Evolutionary conservation across 2,329 filamentous ascomycete genomes (phyloP), one percentile per base, ranked within the genome.

Genomic region (Talaromyces pinophilus): DNA sequence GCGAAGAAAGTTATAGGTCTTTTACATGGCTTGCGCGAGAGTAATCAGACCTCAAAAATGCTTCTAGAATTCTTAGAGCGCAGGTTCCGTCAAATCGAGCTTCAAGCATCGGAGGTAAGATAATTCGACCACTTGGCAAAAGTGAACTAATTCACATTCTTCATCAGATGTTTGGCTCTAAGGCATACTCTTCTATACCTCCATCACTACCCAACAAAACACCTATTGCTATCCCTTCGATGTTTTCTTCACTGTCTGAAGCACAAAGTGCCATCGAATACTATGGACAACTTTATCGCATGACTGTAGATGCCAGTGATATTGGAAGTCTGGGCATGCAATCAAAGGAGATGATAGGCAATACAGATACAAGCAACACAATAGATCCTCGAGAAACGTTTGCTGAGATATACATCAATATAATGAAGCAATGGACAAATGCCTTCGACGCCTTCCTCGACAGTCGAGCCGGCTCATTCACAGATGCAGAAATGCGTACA

Each of bases 361-460:
- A 15, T 33, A 15, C 28, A 38, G 42, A 50, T 15, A 8, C 48
- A 28, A 15, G 17, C 13, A 15, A 30, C 13, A 4, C 48, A 17
- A 15, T 17, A 22, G 50, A 63, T 44, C 25, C 25, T 55, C 48
- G 50, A 46, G 8, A n/a, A 19, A 25, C 13, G 2, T 57, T 28
- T 38, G 50, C 62, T 25, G 17, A 46, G 28, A 54, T 17, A 13
- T 63, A 63, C 55, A 57, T 63, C 7, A 54, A 46, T 15, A 42
- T 63, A 42, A 8, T 63, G n/a, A 48, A 54, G 19, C 48, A 42
- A 42, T 63, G 62, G 62, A 57, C 62, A 5, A 57, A 17, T 10
- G 62, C 62, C 11, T 63, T 63, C 17, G 50, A 63, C n/a, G 62
- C 62, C 13, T 63, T 63, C 13, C 35, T 63, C 25, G 25, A 40